These are phyloP conservation scores for Talaromyces sp. DNA, from an alignment of 2,329 filamentous ascomycete genomes.

Conservation along the genomic window DNA sequence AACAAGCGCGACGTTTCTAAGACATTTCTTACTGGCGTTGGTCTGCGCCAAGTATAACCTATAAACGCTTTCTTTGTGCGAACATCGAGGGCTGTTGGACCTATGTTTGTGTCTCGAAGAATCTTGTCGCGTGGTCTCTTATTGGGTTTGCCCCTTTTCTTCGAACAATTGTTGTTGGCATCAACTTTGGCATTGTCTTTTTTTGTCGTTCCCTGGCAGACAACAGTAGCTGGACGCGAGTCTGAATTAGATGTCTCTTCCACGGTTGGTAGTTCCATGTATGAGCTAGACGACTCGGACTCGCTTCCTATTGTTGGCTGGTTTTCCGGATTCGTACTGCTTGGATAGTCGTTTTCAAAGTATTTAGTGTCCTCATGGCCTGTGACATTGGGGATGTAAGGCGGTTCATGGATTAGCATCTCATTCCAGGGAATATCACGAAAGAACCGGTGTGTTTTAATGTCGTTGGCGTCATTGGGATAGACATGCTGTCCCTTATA, in stretches of 20 bases:
- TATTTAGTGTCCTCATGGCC: slow-evolving; percentile 73
- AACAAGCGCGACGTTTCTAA: slow-evolving; percentile 24
- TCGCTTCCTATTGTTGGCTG: not conserved
- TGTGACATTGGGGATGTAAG: slow-evolving; percentile 71
- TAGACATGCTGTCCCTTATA: slow-evolving; percentile 64
- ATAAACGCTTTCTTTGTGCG: slow-evolving; percentile 79
- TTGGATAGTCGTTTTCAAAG: slow-evolving; percentile 60
- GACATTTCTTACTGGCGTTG: slow-evolving; percentile 30
- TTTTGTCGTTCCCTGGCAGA: not conserved
- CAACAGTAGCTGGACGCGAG: not conserved
- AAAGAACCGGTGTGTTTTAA: slow-evolving; percentile 87
- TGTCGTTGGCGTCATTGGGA: slow-evolving; percentile 77
- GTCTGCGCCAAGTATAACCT: slow-evolving; percentile 74
- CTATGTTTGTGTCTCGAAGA: slow-evolving; percentile 65
- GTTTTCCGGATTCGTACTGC: not conserved
- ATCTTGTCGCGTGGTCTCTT: slow-evolving; percentile 81
- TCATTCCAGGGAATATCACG: slow-evolving; percentile 70
- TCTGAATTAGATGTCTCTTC: not conserved
- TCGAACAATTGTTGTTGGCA: slow-evolving; percentile 33
- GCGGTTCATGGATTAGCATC: slow-evolving; percentile 65
- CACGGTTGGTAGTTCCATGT: not conserved
- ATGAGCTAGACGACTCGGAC: not conserved
- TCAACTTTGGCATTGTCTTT: slow-evolving; percentile 20
- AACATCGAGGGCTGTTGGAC: slow-evolving; percentile 66
- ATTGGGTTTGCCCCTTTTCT: slow-evolving; percentile 59